phyloP scores from a whole-genome alignment of 1,139 yeast species.

The Lizanozyma gosingica region DNA sequence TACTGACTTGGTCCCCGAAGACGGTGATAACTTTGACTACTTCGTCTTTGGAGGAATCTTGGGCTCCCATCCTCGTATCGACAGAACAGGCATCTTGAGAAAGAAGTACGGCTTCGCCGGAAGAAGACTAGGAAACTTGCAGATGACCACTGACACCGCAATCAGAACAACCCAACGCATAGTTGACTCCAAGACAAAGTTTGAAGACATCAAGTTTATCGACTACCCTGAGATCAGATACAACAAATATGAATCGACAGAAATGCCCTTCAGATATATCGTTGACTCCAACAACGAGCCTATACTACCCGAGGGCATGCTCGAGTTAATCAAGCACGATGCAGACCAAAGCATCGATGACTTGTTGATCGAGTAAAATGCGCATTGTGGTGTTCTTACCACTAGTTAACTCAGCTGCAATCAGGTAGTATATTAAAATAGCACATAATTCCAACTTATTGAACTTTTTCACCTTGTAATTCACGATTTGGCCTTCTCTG shows the following conservation, averaged over 20 bases:
- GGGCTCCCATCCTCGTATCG: constrained; percentile 95
- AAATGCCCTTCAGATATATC: constrained; percentile 95
- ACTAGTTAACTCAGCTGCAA: not conserved
- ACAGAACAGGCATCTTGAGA: constrained; percentile 84
- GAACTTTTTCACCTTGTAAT: too few species aligned
- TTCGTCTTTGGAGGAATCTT: constrained; percentile 94
- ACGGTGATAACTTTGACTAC: constrained; percentile 59
- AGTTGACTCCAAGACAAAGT: constrained; percentile 43
- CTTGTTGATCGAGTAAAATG: constrained; percentile 22
- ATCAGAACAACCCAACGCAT: constrained; percentile 82
- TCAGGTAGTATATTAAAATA: not conserved
- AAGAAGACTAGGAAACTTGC: constrained; percentile 75
- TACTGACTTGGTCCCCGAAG: constrained; percentile 63
- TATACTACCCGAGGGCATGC: constrained; percentile 87
- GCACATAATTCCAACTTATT: too few species aligned
- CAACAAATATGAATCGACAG: constrained; percentile 83
- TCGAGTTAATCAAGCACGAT: constrained; percentile 74
- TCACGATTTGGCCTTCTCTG: too few species aligned
- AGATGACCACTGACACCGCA: constrained; percentile 98
- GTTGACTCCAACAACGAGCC: constrained; percentile 57
- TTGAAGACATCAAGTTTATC: constrained; percentile 70
- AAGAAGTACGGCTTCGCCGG: constrained; percentile 74
- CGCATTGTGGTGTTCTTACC: not conserved
- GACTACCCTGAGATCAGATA: constrained; percentile 93
- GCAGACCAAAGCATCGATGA: constrained; percentile 71